Conservation (phyloP, 192 early-diverging fungal genomes). For the Cladochytrium replicatum region DNA sequence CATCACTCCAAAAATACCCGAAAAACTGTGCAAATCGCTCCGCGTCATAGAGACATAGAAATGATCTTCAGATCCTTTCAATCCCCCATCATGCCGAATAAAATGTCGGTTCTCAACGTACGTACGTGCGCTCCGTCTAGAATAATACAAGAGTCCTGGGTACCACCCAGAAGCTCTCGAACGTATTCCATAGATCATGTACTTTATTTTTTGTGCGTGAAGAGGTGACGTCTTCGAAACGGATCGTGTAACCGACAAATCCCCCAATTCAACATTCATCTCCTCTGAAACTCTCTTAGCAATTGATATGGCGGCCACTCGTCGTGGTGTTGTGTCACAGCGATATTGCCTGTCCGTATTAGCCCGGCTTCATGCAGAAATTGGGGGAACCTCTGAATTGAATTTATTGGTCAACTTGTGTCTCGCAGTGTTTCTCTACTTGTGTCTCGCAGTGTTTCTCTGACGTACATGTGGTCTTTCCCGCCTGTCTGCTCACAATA, state of each 20-base stretch:
- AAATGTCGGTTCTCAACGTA: slow-evolving; percentile 87
- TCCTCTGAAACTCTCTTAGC: slow-evolving; percentile 50
- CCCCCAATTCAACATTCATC: slow-evolving; percentile 29
- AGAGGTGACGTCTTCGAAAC: slow-evolving; percentile 89
- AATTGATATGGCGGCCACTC: slow-evolving; percentile 47
- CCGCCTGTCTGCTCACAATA: slow-evolving; percentile 70
- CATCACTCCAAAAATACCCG: slow-evolving; percentile 27
- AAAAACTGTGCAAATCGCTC: slow-evolving; percentile 88
- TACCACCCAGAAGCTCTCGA: slow-evolving; percentile 79
- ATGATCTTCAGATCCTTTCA: slow-evolving; percentile 76
- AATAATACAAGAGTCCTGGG: slow-evolving; percentile 75
- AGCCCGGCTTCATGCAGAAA: slow-evolving; percentile 65
- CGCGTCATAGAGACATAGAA: slow-evolving; percentile 94
- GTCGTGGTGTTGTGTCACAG: slow-evolving; percentile 42
- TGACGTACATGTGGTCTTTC: slow-evolving; percentile 64
- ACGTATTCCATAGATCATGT: slow-evolving; percentile 93
- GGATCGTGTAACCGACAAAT: slow-evolving; percentile 87
- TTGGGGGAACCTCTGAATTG: slow-evolving; percentile 78
- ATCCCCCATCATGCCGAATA: slow-evolving; percentile 90
- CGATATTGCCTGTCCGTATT: slow-evolving; percentile 33
- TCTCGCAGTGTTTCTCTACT: too few species aligned
- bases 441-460: too few species aligned
- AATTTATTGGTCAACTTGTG: slow-evolving; percentile 3
- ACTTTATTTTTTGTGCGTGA: slow-evolving; percentile 73
- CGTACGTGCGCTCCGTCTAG: slow-evolving; percentile 97